These are phyloP conservation scores for Cordyceps javanica DNA, from an alignment of 2,329 filamentous ascomycete genomes.

Conservation along the genomic window DNA sequence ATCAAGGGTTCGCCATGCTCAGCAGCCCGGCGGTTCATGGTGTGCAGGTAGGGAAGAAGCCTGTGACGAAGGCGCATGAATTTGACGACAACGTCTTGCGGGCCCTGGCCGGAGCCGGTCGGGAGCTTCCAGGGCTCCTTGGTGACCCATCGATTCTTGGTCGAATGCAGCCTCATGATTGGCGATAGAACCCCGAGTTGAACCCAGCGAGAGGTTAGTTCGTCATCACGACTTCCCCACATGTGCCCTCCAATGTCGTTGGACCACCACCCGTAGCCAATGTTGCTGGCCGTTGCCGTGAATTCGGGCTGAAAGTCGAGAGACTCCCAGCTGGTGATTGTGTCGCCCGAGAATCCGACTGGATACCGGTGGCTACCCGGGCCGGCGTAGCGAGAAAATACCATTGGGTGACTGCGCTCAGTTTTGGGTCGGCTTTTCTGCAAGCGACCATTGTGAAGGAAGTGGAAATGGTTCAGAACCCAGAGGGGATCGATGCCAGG, in stretches of 20 bases:
- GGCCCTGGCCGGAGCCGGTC: constrained; percentile 25
- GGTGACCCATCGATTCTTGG: constrained; percentile 49
- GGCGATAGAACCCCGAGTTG: constrained; percentile 52
- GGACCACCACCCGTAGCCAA: constrained; percentile 60
- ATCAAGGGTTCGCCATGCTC: constrained; percentile 45
- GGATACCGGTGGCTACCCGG: constrained; percentile 54
- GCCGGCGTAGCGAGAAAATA: constrained; percentile 43
- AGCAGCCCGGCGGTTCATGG: constrained; percentile 44
- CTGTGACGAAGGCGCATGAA: constrained; percentile 51
- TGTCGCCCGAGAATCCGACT: constrained; percentile 59
- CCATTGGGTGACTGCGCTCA: constrained; percentile 33
- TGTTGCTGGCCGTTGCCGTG: constrained; percentile 43
- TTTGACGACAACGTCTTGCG: constrained; percentile 38
- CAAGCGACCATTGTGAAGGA: constrained; percentile 40
- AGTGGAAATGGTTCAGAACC: constrained; percentile 61
- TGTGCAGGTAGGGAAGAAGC: constrained; percentile 55
- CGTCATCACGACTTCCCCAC: constrained; percentile 44
- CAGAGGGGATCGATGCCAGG: constrained; percentile 57
- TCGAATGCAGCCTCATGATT: constrained; percentile 50
- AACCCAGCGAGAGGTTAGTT: constrained; percentile 50
- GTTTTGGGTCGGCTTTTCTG: constrained; percentile 21
- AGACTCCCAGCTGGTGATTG: constrained; percentile 52
- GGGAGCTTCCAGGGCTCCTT: constrained; percentile 58
- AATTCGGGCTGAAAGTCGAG: constrained; percentile 61
- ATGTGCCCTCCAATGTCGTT: constrained; percentile 57